Conservation (phyloP, 768 basidiomycete species). For the Mycena leptocephala region DNA sequence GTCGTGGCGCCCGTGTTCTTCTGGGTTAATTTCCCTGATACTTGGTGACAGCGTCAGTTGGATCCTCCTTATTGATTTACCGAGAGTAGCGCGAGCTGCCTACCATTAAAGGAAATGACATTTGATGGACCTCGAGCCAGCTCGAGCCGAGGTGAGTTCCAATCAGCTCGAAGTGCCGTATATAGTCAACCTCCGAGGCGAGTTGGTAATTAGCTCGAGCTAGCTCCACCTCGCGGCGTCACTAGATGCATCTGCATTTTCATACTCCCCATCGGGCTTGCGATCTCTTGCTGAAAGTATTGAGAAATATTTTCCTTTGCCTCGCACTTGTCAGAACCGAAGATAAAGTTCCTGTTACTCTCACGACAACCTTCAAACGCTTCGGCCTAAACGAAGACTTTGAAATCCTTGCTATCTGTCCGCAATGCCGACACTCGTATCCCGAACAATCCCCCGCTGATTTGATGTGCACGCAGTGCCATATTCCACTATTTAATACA, state of each 20-base stretch:
- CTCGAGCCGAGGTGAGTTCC: too few relatives aligned
- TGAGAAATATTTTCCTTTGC: background rate
- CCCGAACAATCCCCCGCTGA: background rate
- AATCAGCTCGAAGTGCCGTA: too few relatives aligned
- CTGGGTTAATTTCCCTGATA: too few relatives aligned
- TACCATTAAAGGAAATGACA: too few relatives aligned
- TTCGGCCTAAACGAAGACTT: background rate
- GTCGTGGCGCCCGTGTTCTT: too few relatives aligned
- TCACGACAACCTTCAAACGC: background rate
- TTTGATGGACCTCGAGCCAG: too few relatives aligned
- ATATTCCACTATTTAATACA: background rate
- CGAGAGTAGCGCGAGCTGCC: too few relatives aligned
- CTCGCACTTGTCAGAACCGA: background rate
- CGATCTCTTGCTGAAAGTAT: background rate
- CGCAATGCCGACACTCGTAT: background rate
- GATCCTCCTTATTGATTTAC: too few relatives aligned
- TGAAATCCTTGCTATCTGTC: background rate
- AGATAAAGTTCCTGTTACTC: background rate
- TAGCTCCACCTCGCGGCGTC: background rate
- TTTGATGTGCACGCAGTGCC: background rate
- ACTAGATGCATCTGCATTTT: background rate
- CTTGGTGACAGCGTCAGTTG: too few relatives aligned
- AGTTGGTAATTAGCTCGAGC: background rate
- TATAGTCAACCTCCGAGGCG: background rate
- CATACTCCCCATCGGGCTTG: slow-evolving; percentile 6